Conservation (phyloP, 1,284 basidiomycete genomes). For the Cutaneotrichosporon dermatis region DNA sequence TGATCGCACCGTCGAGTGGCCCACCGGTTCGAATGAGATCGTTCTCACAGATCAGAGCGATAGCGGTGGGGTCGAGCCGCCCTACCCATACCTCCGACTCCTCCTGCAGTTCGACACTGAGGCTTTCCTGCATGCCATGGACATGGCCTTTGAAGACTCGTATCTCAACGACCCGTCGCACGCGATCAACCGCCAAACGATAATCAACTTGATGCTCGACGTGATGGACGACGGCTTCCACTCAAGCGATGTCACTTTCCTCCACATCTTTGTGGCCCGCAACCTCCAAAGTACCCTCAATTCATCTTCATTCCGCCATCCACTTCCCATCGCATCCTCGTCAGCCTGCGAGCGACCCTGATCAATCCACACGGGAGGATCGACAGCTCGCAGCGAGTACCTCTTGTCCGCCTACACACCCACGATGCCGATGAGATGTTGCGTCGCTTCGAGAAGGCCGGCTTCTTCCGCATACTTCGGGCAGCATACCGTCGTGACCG, state of each 20-base stretch:
- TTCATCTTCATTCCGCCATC: conserved; percentile 69
- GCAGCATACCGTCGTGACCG: conserved; percentile 70
- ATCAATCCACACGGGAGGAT: conserved; percentile 76
- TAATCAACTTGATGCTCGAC: conserved; percentile 81
- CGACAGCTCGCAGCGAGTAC: conserved; percentile 93
- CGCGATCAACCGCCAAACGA: conserved; percentile 66
- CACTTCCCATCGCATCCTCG: conserved; percentile 68
- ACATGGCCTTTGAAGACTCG: conserved; percentile 89
- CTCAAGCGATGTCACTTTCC: conserved; percentile 67
- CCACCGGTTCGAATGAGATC: conserved; percentile 42
- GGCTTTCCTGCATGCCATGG: conserved; percentile 87
- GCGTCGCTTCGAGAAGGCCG: conserved; percentile 69
- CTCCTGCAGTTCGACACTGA: conserved; percentile 88
- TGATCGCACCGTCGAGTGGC: conserved; percentile 75
- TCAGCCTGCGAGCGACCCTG: conserved; percentile 68
- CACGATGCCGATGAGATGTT: conserved; percentile 67
- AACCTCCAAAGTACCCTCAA: conserved; percentile 97
- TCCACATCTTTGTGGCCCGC: conserved; percentile 92
- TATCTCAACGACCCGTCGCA: conserved; percentile 73
- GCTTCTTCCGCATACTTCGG: conserved; percentile 86
- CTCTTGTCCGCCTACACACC: conserved; percentile 85
- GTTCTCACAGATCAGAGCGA: conserved; percentile 40
- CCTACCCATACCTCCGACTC: conserved; percentile 82
- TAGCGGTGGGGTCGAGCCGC: conserved; percentile 55
- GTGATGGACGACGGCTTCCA: conserved; percentile 55